Conservation (phyloP, 1,284 basidiomycete genomes). For the Sanguinoderma infundibulare region DNA sequence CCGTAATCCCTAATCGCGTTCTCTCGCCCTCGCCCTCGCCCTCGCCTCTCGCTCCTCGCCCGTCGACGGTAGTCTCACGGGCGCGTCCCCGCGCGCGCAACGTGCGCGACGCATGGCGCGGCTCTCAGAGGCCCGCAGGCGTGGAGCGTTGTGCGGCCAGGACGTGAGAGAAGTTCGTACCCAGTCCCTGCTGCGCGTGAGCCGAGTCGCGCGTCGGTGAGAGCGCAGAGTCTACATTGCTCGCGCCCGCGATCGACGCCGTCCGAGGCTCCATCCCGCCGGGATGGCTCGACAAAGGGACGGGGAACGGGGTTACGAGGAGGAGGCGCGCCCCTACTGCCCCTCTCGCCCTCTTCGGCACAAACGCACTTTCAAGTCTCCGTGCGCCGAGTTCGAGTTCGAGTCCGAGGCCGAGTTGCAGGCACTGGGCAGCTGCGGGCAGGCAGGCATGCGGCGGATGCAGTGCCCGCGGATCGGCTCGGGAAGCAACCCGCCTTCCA, state of each 20-base stretch:
- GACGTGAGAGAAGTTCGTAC: conserved; percentile 6
- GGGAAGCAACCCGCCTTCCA: no score
- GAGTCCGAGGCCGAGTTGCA: not conserved
- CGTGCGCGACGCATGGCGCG: not conserved
- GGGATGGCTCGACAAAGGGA: not conserved
- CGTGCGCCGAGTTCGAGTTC: not conserved
- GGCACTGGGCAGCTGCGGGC: not conserved
- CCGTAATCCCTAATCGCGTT: no score
- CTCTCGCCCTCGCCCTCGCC: not conserved
- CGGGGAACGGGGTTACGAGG: no score
- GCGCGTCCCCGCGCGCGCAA: not conserved
- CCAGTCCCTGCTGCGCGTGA: conserved; percentile 3
- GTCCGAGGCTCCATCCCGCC: not conserved
- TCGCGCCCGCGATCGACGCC: not conserved
- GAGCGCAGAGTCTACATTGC: not conserved
- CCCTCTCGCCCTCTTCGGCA: no score
- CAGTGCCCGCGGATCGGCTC: not conserved
- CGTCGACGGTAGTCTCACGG: not conserved
- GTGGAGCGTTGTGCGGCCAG: not conserved
- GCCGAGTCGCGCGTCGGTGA: conserved; percentile 3
- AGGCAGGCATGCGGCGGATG: not conserved
- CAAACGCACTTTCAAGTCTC: no score
- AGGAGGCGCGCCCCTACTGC: no score
- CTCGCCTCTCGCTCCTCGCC: not conserved
- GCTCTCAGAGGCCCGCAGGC: not conserved